Base-by-base conservation (phyloP, 2,329 filamentous ascomycete species). In the Microsporum audouinii region DNA sequence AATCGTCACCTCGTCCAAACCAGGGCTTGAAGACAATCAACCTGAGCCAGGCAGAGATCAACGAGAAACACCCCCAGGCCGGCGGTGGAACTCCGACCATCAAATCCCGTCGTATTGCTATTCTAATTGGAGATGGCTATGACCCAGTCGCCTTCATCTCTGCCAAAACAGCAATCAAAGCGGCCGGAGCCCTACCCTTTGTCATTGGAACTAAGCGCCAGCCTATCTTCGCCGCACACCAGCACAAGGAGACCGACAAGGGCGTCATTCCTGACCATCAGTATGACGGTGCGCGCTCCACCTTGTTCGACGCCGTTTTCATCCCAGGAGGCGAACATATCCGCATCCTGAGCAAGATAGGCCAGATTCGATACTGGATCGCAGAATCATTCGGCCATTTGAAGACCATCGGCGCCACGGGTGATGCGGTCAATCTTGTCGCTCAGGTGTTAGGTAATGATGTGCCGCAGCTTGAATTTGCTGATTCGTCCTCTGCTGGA, bases 331-430 rank as follows among this genome's bases (percentile, higher is more conserved):
- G 66, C 7, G 45, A 67, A 5, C 78, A 85, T 0, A 75, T 88
- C 51, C 76, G 81, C 59, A 84, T 83, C 0, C 80, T 94, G 0
- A 75, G 80, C 61, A 83, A 85, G 76, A 89, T 81, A 63, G 88
- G 89, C 0, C 85, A 88, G 17, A 87, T 87, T 0, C 69, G 88
- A 1, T 86, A 92, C 76, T 94, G 87, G 83, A 76, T 92, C 2
- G 82, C 87, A 1, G 89, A 94, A 71, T 86, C 88, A 0, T 94
- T 92, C 66, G 88, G 88, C 0, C 89, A 94, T 65, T 78, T 91
- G 58, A 94, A 94, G 78, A 77, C 88, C 1, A 87, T 94, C 29
- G 89, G 84, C 1, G 89, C 86, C 0, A 87, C 86, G 0, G 88
- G 87, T 0, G 88, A 91, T 69, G 88, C 79, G 0, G 82, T 89